Evolutionary conservation across 2,329 filamentous ascomycete species (phyloP).

Genomic region (Colletotrichum orchidophilum): DNA sequence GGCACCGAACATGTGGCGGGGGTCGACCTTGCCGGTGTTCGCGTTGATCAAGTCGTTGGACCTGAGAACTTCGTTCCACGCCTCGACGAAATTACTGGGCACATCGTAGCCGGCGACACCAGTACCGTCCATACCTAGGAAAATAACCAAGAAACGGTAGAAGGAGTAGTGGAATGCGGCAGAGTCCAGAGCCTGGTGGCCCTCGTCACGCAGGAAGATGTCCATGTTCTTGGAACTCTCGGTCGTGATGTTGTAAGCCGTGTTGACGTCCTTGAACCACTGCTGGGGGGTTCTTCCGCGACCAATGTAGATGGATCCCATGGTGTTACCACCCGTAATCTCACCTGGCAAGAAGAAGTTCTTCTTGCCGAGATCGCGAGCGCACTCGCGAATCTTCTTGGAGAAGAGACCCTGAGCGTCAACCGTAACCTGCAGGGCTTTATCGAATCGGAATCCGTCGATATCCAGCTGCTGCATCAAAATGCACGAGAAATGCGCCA

Average conservation of each 20-base stretch:
- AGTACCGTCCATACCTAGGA: constrained; percentile 45
- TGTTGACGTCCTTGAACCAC: constrained; percentile 35
- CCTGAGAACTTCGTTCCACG: constrained; percentile 65
- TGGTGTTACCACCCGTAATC: constrained; percentile 70
- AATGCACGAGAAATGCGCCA: constrained; percentile 71
- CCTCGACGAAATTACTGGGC: constrained; percentile 50
- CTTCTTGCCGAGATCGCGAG: constrained; percentile 61
- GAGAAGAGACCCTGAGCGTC: constrained; percentile 69
- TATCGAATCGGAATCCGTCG: constrained; percentile 74
- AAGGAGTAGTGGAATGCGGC: constrained; percentile 52
- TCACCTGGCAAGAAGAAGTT: constrained; percentile 74
- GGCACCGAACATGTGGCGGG: constrained; percentile 70
- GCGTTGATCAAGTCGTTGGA: constrained; percentile 70
- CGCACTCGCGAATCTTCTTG: constrained; percentile 66
- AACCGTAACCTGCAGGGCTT: constrained; percentile 71
- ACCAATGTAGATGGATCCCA: constrained; percentile 69
- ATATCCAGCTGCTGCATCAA: constrained; percentile 69
- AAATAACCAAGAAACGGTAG: constrained; percentile 42
- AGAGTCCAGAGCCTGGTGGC: constrained; percentile 56
- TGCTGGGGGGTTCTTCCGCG: constrained; percentile 59
- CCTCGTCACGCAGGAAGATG: constrained; percentile 65
- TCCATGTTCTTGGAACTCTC: constrained; percentile 25
- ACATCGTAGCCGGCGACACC: constrained; percentile 43
- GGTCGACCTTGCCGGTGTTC: constrained; percentile 69
- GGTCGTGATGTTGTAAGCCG: constrained; percentile 34